phyloP scores from a whole-genome alignment of 805 yeast species.

The Saccharomycopsis fibuligera region DNA sequence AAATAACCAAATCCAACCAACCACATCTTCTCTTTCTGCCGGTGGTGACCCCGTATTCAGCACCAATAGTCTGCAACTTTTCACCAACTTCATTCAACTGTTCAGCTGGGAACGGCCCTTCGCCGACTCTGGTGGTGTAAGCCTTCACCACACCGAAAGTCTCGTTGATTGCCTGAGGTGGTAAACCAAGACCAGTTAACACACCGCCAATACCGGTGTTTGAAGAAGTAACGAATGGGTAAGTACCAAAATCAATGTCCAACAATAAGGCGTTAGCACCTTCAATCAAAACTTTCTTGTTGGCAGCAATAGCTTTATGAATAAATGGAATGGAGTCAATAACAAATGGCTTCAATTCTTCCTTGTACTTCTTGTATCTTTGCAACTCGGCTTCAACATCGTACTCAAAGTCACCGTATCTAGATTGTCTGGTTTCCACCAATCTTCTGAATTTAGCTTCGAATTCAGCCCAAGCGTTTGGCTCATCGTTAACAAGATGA shows the following conservation, averaged over 20 bases:
- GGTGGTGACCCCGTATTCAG: constrained; percentile 95
- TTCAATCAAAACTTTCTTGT: constrained; percentile 87
- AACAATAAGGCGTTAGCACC: constrained; percentile 98
- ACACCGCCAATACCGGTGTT: constrained; percentile 98
- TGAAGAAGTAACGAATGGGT: constrained; percentile 94
- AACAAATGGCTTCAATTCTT: constrained; percentile 78
- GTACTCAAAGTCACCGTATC: constrained; percentile 91
- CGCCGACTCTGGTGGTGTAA: constrained; percentile 98
- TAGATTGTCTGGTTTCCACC: constrained; percentile 71
- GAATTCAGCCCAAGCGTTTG: constrained; percentile 90
- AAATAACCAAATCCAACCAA: constrained; percentile 94
- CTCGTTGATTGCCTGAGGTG: constrained; percentile 78
- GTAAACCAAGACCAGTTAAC: constrained; percentile 90
- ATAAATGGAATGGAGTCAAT: constrained; percentile 86
- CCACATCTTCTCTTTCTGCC: constrained; percentile 99
- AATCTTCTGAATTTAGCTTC: constrained; percentile 70
- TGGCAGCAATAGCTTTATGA: constrained; percentile 65
- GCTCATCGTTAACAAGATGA: constrained; percentile 85
- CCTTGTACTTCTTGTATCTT: constrained; percentile 68
- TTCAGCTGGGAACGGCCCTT: constrained; percentile 98
- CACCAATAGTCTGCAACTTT: constrained; percentile 83
- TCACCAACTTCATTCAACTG: constrained; percentile 86
- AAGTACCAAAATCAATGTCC: constrained; percentile 96
- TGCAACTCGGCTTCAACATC: constrained; percentile 76
- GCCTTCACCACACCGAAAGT: constrained; percentile 97